Evolutionary conservation across 139 green algal genomes (phyloP), one percentile per base, ranked within the genome.

Genomic region (Chlamydomonas schloesseri): DNA sequence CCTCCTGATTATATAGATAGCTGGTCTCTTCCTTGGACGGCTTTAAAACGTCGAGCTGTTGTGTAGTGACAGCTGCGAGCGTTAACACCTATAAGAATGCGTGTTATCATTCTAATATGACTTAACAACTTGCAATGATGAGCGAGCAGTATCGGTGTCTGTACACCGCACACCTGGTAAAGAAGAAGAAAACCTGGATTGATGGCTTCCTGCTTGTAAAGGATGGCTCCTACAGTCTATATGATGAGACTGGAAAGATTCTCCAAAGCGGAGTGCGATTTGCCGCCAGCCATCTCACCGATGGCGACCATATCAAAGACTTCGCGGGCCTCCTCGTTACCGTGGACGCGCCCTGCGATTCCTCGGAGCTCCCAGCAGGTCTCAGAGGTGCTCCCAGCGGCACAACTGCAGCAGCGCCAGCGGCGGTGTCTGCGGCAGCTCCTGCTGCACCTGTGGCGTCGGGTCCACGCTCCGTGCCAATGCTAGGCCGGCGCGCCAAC

Each of bases 161-260:
- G 3, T 85, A 85, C 47, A 85, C 79, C 2, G 76, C 76, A n/a
- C 79, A 85, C 36, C 34, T 85, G 0, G 67, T 73, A 9, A 85
- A 85, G 21, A 85, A 85, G 31, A 31, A 50, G 17, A 85, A 85
- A 57, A 77, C 79, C 9, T 85, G 79, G 79, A 47, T 69, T 4
- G 79, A 85, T 29, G 79, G 79, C 1, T 85, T 85, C 33, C n/a
- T 85, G 0, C 3, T 69, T 13, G 13, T 46, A 1, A 83, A 83
- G 20, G 76, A 34, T 34, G 62, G 76, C 26, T 10, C 2, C 1
- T 23, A 11, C 29, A 50, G 23, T 3, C 67, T 85, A 0, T 33
- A 85, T 29, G 65, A 68, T 42, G 79, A 15, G 3, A 31, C 68
- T 33, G 79, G 79, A 1, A n/a, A 21, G 2, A 53, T 68, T 33